A percentile compares a stretch with the other conserved stretches of the same genome.
These are phyloP conservation scores for Exophiala bonariae DNA, from an alignment of 2,329 filamentous ascomycete genomes.

Conservation along the genomic window DNA sequence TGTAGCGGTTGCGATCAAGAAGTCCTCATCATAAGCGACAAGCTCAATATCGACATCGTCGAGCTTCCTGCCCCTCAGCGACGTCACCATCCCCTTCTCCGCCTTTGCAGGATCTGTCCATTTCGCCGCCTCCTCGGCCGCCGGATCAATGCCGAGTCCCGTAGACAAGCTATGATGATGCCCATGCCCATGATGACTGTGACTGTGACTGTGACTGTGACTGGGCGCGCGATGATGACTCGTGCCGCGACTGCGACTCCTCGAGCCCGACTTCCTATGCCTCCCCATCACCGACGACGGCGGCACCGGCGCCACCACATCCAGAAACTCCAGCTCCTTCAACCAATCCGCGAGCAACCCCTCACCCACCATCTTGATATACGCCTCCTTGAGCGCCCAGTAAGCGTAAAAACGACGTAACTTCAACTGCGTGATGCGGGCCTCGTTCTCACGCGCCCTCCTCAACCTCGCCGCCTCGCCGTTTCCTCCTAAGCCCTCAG, in stretches of 20 bases:
- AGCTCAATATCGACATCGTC: slow-evolving; percentile 58
- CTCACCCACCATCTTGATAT: slow-evolving; percentile 67
- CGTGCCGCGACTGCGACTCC: slow-evolving; percentile 3
- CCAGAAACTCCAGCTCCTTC: slow-evolving; percentile 59
- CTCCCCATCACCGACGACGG: slow-evolving; percentile 41
- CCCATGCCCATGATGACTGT: neutral
- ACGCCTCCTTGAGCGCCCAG: slow-evolving; percentile 67
- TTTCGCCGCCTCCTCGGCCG: slow-evolving; percentile 15
- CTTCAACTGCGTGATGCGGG: slow-evolving; percentile 53
- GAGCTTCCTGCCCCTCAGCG: slow-evolving; percentile 48
- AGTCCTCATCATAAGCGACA: slow-evolving; percentile 58
- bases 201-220: neutral
- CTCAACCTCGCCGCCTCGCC: slow-evolving; percentile 16
- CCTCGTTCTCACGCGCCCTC: slow-evolving; percentile 24
- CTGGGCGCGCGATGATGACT: too few species aligned
- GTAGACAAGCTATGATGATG: neutral
- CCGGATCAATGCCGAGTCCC: too few species aligned
- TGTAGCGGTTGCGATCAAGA: slow-evolving; percentile 59
- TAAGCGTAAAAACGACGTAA: slow-evolving; percentile 63
- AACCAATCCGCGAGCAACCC: slow-evolving; percentile 63
- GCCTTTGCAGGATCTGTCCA: slow-evolving; percentile 36
- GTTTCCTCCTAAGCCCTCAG: slow-evolving; percentile 6
- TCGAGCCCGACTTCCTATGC: neutral
- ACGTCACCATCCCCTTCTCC: slow-evolving; percentile 48
- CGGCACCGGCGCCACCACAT: slow-evolving; percentile 53